These are phyloP conservation scores for Haematococcus lacustris DNA, from an alignment of 139 green algal species.

Conservation along the genomic window DNA sequence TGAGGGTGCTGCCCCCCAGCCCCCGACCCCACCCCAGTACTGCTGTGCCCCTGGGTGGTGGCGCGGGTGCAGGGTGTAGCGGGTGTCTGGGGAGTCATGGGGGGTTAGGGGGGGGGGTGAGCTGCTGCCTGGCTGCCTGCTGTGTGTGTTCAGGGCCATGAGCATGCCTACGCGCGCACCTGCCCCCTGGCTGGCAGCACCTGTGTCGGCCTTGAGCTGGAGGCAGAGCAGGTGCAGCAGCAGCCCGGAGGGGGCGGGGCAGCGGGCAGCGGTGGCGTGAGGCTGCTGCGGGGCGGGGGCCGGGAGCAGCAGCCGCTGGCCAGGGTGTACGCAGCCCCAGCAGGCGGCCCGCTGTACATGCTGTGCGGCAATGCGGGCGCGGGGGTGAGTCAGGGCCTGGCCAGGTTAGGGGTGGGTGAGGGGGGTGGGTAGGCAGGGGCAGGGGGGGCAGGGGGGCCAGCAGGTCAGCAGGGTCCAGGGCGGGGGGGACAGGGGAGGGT, in stretches of 20 bases:
- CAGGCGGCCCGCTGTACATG: conserved; percentile 17
- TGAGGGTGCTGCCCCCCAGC: no score
- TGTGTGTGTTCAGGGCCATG: conserved; percentile 13
- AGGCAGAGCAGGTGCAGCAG: background rate
- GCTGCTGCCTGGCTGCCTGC: background rate
- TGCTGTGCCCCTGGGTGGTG: background rate
- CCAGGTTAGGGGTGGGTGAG: background rate
- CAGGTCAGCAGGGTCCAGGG: background rate
- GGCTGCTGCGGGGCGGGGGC: background rate
- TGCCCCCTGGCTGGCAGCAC: conserved; percentile 4
- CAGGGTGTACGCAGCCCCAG: background rate
- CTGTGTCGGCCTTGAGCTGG: background rate
- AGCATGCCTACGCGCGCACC: conserved; percentile 27
- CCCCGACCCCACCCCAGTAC: no score
- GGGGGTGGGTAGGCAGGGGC: background rate
- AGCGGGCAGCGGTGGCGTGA: background rate
- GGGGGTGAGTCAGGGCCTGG: background rate
- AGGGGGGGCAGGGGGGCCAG: background rate
- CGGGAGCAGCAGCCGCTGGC: background rate
- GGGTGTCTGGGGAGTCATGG: background rate
- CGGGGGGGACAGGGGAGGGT: background rate
- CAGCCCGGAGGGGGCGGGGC: background rate
- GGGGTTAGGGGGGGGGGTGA: background rate
- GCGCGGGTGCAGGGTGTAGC: background rate
- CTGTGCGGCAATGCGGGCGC: conserved; percentile 14